Conservation (phyloP, 2,329 filamentous ascomycete species). For the Exophiala mesophila region DNA sequence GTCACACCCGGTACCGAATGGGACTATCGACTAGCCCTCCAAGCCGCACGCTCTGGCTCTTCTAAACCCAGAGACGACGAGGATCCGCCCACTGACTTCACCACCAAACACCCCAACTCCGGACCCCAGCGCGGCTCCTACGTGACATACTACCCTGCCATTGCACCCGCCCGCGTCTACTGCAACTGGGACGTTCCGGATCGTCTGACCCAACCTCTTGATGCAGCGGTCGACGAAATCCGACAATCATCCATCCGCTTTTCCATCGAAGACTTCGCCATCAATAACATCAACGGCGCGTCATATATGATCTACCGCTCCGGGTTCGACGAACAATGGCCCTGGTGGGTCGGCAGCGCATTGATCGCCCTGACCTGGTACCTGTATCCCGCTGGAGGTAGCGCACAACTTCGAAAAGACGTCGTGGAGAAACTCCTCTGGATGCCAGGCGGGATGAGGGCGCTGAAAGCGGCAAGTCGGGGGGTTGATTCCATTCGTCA, state of each 20-base stretch:
- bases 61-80: neutral
- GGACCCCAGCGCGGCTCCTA: slow-evolving; percentile 11
- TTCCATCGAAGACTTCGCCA: slow-evolving; percentile 2
- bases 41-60: neutral
- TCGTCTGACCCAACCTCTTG: neutral
- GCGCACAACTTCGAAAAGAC: no score
- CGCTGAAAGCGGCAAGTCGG: no score
- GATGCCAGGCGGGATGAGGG: no score
- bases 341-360: neutral
- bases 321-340: neutral
- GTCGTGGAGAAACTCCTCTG: no score
- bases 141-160: slow-evolving; percentile 15
- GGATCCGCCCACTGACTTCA: neutral
- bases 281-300: neutral
- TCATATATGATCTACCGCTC: neutral
- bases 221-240: slow-evolving; percentile 6
- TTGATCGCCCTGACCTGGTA: no score
- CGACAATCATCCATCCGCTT: slow-evolving; percentile 3
- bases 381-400: no score
- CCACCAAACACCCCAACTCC: neutral
- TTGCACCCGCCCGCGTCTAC: slow-evolving; percentile 19
- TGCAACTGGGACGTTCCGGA: slow-evolving; percentile 11
- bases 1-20: slow-evolving; percentile 13
- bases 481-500: no score
- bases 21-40: slow-evolving; percentile 4